These are phyloP conservation scores for Thermothielavioides terrestris DNA, from an alignment of 495 filamentous ascomycete species.

Conservation along the genomic window DNA sequence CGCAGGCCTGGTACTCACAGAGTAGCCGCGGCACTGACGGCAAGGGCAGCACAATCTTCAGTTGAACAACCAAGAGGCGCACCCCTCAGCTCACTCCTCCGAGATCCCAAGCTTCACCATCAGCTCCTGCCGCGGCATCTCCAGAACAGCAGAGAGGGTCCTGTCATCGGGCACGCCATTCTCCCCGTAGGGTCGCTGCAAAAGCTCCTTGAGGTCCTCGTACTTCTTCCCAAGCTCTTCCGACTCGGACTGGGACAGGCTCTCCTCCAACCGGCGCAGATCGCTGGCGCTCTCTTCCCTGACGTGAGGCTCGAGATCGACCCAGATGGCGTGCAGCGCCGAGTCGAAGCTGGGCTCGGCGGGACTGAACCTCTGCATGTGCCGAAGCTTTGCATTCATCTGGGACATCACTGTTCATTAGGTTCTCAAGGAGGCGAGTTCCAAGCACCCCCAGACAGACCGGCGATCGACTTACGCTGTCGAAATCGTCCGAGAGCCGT, in stretches of 20 bases:
- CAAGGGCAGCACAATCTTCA: not conserved
- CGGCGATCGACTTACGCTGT: slow-evolving; percentile 14
- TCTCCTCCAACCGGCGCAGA: slow-evolving; percentile 18
- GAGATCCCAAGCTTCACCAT: slow-evolving; percentile 20
- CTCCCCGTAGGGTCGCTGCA: slow-evolving; percentile 24
- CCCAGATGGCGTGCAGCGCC: slow-evolving; percentile 22
- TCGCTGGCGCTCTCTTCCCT: slow-evolving; percentile 17
- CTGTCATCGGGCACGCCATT: slow-evolving; percentile 15
- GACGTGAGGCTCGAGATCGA: slow-evolving; percentile 26
- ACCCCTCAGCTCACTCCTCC: no score
- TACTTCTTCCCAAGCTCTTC: slow-evolving; percentile 20
- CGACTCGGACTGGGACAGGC: slow-evolving; percentile 16
- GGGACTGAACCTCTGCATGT: slow-evolving; percentile 17
- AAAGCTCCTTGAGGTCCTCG: slow-evolving; percentile 19
- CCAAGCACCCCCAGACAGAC: not conserved
- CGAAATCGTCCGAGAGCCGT: slow-evolving; percentile 20
- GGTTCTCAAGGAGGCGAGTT: no score
- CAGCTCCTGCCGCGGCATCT: slow-evolving; percentile 19
- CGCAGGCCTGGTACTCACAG: not conserved
- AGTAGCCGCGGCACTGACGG: not conserved
- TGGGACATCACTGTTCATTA: not conserved
- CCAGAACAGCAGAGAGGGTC: slow-evolving; percentile 19
- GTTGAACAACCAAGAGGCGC: not conserved
- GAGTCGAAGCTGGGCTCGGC: slow-evolving; percentile 18
- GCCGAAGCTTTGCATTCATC: slow-evolving; percentile 24